Conservation (phyloP, 169 alveolate species). For the Plasmodium malariae region DNA sequence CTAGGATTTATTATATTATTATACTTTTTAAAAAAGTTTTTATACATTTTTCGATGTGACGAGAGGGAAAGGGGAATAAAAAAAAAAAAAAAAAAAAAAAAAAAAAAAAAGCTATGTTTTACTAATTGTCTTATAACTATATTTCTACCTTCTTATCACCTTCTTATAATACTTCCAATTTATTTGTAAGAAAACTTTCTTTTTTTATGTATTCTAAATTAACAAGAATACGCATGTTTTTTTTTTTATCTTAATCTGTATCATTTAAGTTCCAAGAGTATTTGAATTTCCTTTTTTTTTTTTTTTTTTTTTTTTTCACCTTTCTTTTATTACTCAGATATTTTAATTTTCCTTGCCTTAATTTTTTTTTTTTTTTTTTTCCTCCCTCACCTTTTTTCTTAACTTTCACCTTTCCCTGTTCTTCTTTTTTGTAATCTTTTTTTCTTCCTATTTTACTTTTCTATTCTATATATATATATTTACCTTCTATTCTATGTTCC, state of each 20-base stretch:
- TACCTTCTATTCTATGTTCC: neutral
- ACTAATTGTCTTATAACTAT: conserved; percentile 30
- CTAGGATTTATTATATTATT: conserved; percentile 3
- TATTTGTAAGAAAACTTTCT: conserved; percentile 42
- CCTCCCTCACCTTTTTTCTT: neutral
- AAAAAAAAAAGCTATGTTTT: conserved; percentile 26
- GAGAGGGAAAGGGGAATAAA: too few relatives aligned
- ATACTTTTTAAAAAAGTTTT: neutral
- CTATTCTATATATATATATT: neutral
- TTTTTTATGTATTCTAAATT: conserved; percentile 16
- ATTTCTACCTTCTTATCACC: conserved; percentile 31
- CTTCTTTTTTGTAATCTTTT: neutral
- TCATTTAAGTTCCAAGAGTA: too few relatives aligned
- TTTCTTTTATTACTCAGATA: neutral
- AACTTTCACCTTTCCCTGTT: neutral
- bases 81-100: conserved; percentile 6
- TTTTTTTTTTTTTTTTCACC: neutral
- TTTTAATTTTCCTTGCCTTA: neutral
- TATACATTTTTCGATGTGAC: neutral
- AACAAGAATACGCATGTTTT: conserved; percentile 44
- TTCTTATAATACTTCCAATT: conserved; percentile 27
- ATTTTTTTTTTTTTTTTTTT: neutral
- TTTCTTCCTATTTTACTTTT: conserved; percentile 4
- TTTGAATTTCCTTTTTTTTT: too few relatives aligned
- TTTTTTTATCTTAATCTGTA: conserved; percentile 37